A percentile compares a stretch with the other conserved stretches of the same genome.
Evolutionary conservation across 345 rosid species (phyloP).

Genomic region (Syzygium jambos): DNA sequence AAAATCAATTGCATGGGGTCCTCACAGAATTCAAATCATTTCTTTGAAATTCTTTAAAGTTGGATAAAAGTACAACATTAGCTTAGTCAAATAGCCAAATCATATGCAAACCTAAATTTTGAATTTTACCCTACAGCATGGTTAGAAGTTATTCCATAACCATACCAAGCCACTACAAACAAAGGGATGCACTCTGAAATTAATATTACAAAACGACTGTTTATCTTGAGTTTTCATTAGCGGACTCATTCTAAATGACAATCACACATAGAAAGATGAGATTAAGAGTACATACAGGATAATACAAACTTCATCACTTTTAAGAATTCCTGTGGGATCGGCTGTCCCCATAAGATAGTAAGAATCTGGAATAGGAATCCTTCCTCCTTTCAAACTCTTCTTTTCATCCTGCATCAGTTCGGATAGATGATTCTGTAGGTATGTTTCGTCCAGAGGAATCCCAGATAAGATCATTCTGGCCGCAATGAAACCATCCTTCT

Average conservation of each 20-base stretch:
- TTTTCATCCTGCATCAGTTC: conserved; percentile 30
- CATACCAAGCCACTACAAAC: neutral
- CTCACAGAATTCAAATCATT: neutral
- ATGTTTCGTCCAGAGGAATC: conserved; percentile 64
- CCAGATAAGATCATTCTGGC: conserved; percentile 55
- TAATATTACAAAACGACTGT: neutral
- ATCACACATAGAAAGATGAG: neutral
- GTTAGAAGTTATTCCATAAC: neutral
- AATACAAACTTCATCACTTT: conserved; percentile 66
- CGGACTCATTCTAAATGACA: neutral
- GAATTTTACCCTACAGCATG: neutral
- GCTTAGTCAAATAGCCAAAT: neutral
- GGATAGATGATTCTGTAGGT: conserved; percentile 35
- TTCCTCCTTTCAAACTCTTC: conserved; percentile 48
- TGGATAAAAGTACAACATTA: neutral
- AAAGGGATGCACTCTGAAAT: neutral
- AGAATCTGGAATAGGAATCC: conserved; percentile 51
- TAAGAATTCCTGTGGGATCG: conserved; percentile 63
- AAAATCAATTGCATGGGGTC: neutral
- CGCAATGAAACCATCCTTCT: conserved; percentile 33
- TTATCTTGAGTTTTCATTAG: neutral
- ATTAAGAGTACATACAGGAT: conserved; percentile 45
- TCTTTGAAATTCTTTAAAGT: neutral
- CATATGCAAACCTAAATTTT: neutral
- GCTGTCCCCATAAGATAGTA: conserved; percentile 82